These are phyloP conservation scores for Polysphondylium violaceum DNA, from an alignment of 78 protist genomes.

Conservation along the genomic window DNA sequence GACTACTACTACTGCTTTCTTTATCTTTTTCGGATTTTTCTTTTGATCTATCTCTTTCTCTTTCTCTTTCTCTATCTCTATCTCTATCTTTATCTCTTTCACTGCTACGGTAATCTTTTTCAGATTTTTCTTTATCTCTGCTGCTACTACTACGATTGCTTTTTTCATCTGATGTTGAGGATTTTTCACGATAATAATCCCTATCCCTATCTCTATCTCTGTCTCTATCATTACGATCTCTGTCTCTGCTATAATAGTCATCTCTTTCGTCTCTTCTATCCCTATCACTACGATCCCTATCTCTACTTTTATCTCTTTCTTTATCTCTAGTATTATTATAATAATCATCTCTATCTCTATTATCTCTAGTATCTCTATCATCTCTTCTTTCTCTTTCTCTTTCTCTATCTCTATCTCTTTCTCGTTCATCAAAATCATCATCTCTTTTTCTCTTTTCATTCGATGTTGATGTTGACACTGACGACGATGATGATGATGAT, in stretches of 20 bases:
- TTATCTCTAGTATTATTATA: neutral
- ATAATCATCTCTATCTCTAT: neutral
- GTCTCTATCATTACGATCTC: neutral
- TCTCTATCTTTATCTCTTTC: conserved; percentile 25
- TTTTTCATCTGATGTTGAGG: neutral
- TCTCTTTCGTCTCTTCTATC: conserved; percentile 12
- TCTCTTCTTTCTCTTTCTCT: conserved; percentile 66
- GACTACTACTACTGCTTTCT: conserved; percentile 6
- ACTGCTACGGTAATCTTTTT: neutral
- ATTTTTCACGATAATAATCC: conserved; percentile 3
- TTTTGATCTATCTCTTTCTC: conserved; percentile 12
- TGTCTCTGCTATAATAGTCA: neutral
- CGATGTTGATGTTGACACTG: neutral
- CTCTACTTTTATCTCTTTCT: neutral
- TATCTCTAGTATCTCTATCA: conserved; percentile 5
- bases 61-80: conserved; percentile 4
- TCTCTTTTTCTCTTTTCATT: conserved; percentile 62
- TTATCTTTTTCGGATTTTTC: neutral
- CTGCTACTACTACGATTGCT: too few species aligned
- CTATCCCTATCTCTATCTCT: neutral
- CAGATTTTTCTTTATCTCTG: neutral
- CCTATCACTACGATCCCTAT: conserved; percentile 1
- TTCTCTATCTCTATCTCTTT: conserved; percentile 45
- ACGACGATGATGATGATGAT: too few species aligned
- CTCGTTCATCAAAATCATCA: conserved; percentile 58